A percentile compares a stretch with the other conserved stretches of the same genome.
Conservation (phyloP, 208 protist genomes). For the Wallacemonas collosoma region DNA sequence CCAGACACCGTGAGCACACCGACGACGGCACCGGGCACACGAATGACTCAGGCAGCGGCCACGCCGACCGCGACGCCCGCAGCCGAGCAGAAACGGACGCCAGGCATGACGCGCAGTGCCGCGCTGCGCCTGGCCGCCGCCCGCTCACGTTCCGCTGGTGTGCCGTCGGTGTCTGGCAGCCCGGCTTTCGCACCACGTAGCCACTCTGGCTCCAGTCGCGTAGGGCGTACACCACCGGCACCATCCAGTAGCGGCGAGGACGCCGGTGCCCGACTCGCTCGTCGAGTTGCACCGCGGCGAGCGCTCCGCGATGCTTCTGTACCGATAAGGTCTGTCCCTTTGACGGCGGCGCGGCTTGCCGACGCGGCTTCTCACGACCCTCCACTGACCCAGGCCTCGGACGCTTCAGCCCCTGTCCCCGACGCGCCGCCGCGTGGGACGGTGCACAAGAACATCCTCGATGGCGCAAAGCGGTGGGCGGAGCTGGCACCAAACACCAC, state of each 20-base stretch:
- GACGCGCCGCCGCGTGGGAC: slow-evolving; percentile 3
- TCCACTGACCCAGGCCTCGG: neutral
- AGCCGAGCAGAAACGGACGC: slow-evolving; percentile 12
- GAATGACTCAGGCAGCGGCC: neutral
- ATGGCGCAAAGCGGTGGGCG: slow-evolving; percentile 37
- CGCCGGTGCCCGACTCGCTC: neutral
- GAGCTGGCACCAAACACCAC: neutral
- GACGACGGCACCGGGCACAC: no score
- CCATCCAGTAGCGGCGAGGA: neutral
- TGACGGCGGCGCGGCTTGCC: neutral
- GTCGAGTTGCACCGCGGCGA: slow-evolving; percentile 2
- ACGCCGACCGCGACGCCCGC: no score
- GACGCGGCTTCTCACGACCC: neutral
- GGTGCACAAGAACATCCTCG: slow-evolving; percentile 29
- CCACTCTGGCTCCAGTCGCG: slow-evolving; percentile 5
- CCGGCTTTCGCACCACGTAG: slow-evolving; percentile 12
- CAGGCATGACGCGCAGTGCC: slow-evolving; percentile 12
- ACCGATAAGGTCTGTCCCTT: no score
- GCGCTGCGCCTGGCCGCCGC: slow-evolving; percentile 13
- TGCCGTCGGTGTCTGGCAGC: neutral
- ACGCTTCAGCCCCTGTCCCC: no score
- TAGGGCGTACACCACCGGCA: neutral
- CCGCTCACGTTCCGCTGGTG: slow-evolving; percentile 3
- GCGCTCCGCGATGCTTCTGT: neutral
- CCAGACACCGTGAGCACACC: neutral